Conservation (phyloP, 140 eudicot species). For the Flaveria floridana region DNA sequence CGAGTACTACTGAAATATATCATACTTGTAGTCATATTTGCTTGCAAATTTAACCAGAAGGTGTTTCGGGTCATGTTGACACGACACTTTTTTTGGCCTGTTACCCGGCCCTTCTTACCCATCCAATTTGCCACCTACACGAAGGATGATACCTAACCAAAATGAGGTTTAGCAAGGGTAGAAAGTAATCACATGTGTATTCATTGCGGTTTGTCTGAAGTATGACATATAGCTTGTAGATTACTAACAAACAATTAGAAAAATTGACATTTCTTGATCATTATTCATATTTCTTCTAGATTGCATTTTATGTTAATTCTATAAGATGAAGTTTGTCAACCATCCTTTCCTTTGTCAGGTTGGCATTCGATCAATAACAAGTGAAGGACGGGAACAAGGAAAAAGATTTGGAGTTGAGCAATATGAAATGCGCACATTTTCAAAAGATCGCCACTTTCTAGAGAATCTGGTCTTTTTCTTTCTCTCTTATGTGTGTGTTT, state of each 20-base stretch:
- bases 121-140: neutral
- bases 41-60: neutral
- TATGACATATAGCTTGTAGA: neutral
- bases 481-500: constrained; percentile 21
- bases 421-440: constrained; percentile 91
- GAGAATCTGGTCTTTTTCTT: constrained; percentile 73
- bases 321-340: constrained; percentile 18
- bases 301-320: constrained; percentile 11
- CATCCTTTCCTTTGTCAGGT: constrained; percentile 47
- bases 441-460: constrained; percentile 69
- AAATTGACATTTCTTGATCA: constrained; percentile 13
- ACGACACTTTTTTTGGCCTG: too few relatives aligned
- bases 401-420: constrained; percentile 96
- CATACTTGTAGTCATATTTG: neutral
- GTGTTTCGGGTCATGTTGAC: neutral
- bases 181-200: constrained; percentile 8
- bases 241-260: neutral
- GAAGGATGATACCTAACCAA: constrained; percentile 13
- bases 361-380: constrained; percentile 80
- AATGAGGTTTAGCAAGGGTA: constrained; percentile 22
- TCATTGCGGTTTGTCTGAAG: neutral
- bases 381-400: constrained; percentile 98
- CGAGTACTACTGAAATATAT: neutral
- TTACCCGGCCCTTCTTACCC: neutral
- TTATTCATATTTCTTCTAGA: constrained; percentile 8